phyloP scores from a whole-genome alignment of 2,329 filamentous ascomycete species.

The Drechslerella stenobrocha region DNA sequence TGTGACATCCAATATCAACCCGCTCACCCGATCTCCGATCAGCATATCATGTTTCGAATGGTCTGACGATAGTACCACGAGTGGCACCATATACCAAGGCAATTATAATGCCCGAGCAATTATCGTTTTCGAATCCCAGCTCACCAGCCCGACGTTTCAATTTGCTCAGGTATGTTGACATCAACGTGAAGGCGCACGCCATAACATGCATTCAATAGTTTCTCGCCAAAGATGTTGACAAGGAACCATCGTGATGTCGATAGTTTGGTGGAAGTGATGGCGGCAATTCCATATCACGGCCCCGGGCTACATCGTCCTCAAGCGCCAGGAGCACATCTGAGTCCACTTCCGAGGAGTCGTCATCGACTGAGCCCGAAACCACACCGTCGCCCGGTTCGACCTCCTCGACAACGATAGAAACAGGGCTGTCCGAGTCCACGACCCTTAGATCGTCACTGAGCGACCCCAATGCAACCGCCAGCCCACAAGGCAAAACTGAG shows the following conservation, averaged over 20 bases:
- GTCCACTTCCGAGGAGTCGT: neutral
- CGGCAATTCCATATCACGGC: neutral
- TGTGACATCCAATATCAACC: slow-evolving; percentile 23
- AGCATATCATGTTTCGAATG: slow-evolving; percentile 39
- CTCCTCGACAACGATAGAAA: slow-evolving; percentile 10
- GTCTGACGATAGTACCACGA: slow-evolving; percentile 4
- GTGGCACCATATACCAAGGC: slow-evolving; percentile 15
- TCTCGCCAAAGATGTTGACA: no score
- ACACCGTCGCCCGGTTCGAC: slow-evolving; percentile 29
- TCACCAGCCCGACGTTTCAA: slow-evolving; percentile 20
- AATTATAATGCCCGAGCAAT: slow-evolving; percentile 39
- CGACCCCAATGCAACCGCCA: slow-evolving; percentile 2
- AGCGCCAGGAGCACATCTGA: slow-evolving; percentile 8
- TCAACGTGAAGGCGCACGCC: neutral
- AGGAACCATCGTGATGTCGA: no score
- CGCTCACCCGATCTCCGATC: slow-evolving; percentile 12
- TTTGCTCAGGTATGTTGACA: slow-evolving; percentile 13
- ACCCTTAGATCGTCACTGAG: neutral
- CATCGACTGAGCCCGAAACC: neutral
- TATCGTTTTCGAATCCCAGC: slow-evolving; percentile 23
- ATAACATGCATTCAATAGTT: no score
- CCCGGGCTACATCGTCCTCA: neutral
- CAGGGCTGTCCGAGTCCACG: neutral
- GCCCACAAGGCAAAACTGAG: neutral
- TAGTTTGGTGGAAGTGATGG: no score